Conservation (phyloP, 2,329 filamentous ascomycete species). For the Aspergillus clavatus region DNA sequence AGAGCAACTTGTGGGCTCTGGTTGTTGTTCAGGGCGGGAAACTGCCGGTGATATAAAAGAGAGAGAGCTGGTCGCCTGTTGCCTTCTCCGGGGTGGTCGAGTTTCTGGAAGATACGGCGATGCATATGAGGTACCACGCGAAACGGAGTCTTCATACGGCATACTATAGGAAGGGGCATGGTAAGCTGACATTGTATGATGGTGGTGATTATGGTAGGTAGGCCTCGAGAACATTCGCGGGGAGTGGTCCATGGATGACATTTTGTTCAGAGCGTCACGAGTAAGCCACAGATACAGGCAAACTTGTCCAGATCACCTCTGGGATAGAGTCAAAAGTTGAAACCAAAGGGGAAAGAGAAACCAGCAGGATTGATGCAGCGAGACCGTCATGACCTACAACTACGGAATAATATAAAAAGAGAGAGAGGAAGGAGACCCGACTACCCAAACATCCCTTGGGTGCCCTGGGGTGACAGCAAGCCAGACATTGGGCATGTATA, state of each 20-base stretch:
- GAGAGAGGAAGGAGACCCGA: no score
- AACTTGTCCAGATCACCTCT: background rate
- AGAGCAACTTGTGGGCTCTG: constrained; percentile 25
- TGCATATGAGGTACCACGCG: constrained; percentile 11
- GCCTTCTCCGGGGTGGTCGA: constrained; percentile 27
- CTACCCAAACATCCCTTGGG: constrained; percentile 28
- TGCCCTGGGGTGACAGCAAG: constrained; percentile 15
- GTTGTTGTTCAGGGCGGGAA: constrained; percentile 23
- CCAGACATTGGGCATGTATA: constrained; percentile 18
- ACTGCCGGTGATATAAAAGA: constrained; percentile 32
- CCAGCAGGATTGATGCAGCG: constrained; percentile 9
- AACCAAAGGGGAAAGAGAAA: background rate
- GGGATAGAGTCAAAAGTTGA: background rate
- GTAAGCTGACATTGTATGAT: constrained; percentile 16
- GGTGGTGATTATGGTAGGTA: constrained; percentile 12
- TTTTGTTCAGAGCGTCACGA: constrained; percentile 13
- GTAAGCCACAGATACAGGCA: background rate
- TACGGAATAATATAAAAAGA: no score
- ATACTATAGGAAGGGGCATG: constrained; percentile 17
- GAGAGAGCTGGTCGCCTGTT: constrained; percentile 29
- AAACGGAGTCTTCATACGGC: constrained; percentile 7
- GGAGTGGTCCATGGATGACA: constrained; percentile 29
- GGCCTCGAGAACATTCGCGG: constrained; percentile 19
- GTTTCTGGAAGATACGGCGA: constrained; percentile 21
- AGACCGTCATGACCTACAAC: constrained; percentile 31